phyloP scores from a whole-genome alignment of 305 asterid genomes.

The Euphrasia arctica region DNA sequence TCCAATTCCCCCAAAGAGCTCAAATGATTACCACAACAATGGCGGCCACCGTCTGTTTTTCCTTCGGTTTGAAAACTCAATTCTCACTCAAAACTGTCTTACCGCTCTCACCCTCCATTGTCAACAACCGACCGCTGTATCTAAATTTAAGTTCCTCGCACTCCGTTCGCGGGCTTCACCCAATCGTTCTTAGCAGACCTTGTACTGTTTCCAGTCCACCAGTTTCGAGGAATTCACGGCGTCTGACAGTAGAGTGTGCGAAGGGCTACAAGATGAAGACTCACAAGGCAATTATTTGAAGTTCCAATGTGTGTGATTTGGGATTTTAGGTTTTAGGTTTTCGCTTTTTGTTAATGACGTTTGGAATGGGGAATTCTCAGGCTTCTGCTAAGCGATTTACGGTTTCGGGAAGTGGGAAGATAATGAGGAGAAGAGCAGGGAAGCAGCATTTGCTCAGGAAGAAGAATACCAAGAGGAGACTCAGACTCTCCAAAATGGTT shows the following conservation, averaged over 20 bases:
- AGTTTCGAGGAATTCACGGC: constrained; percentile 21
- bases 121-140: constrained; percentile 30
- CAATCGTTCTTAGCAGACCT: constrained; percentile 38
- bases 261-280: constrained; percentile 96
- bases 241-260: constrained; percentile 45
- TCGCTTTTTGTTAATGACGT: too few relatives aligned
- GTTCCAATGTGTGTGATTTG: constrained; percentile 1
- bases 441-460: constrained; percentile 91
- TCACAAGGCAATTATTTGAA: constrained; percentile 55
- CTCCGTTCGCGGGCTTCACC: constrained; percentile 43
- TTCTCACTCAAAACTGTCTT: constrained; percentile 17
- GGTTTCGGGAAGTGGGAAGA: constrained; percentile 85
- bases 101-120: constrained; percentile 17
- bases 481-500: constrained; percentile 81
- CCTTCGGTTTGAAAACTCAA: constrained; percentile 27
- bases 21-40: constrained; percentile 24
- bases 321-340: too few relatives aligned
- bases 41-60: constrained; percentile 30
- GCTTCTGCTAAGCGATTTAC: constrained; percentile 90
- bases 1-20: too few relatives aligned
- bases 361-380: constrained; percentile 30
- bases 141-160: constrained; percentile 54
- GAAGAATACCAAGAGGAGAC: constrained; percentile 85
- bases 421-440: constrained; percentile 93
- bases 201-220: constrained; percentile 28